Evolutionary conservation across 1,284 basidiomycete genomes (phyloP).

Genomic region (Erythrobasidium hasegawianum): DNA sequence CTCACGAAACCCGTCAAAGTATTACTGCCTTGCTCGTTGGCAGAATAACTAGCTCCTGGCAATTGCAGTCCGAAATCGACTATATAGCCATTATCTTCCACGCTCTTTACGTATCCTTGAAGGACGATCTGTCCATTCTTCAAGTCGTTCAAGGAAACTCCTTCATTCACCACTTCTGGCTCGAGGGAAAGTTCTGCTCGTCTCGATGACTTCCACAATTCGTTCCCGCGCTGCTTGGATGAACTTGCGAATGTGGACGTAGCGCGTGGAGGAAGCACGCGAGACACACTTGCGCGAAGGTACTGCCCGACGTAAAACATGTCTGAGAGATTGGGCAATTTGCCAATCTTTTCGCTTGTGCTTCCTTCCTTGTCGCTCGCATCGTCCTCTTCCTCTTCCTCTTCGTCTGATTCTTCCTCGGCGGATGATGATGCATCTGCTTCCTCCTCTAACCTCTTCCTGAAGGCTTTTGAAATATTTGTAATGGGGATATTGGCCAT

Average conservation of each 20-base stretch:
- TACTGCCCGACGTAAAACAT: slow-evolving; percentile 84
- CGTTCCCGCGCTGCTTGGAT: slow-evolving; percentile 60
- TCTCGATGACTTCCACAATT: slow-evolving; percentile 63
- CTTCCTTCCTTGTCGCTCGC: slow-evolving; percentile 55
- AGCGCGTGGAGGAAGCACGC: slow-evolving; percentile 54
- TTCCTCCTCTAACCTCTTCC: slow-evolving; percentile 61
- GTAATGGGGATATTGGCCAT: slow-evolving; percentile 94
- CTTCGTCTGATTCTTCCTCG: slow-evolving; percentile 49
- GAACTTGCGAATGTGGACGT: slow-evolving; percentile 38
- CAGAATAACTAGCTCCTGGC: slow-evolving; percentile 42
- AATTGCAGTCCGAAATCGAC: slow-evolving; percentile 69
- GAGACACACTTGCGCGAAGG: slow-evolving; percentile 71
- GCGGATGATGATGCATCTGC: slow-evolving; percentile 53
- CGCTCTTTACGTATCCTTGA: slow-evolving; percentile 59
- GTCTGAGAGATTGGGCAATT: slow-evolving; percentile 63
- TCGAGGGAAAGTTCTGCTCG: slow-evolving; percentile 83
- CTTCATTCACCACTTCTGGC: slow-evolving; percentile 80
- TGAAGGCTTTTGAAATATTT: slow-evolving; percentile 81
- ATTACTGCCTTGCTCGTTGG: slow-evolving; percentile 45
- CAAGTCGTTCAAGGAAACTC: slow-evolving; percentile 74
- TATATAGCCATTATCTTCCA: slow-evolving; percentile 93
- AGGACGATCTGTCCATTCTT: slow-evolving; percentile 62
- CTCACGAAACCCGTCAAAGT: slow-evolving; percentile 71
- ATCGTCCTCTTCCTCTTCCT: slow-evolving; percentile 46
- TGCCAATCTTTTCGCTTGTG: slow-evolving; percentile 51